phyloP scores from a whole-genome alignment of 768 basidiomycete genomes.

The Lactarius hatsudake region DNA sequence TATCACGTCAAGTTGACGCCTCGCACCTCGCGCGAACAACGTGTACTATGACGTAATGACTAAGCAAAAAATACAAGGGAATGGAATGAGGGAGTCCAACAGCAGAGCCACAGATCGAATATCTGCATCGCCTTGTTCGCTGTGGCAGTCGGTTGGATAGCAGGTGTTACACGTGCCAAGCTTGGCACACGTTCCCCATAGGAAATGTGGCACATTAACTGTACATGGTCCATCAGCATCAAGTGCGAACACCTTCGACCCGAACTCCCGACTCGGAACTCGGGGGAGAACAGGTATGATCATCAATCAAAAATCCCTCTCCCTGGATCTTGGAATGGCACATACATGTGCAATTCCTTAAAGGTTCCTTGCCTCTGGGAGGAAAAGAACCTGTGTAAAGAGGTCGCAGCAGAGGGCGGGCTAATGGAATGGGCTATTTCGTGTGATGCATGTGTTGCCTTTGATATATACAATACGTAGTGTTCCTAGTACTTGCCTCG shows the following conservation, averaged over 20 bases:
- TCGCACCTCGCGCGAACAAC: not conserved
- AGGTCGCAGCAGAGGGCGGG: not conserved
- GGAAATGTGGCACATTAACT: too few relatives aligned
- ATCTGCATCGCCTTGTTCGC: too few relatives aligned
- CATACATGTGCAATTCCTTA: not conserved
- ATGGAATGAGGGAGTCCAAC: not conserved
- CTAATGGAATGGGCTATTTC: not conserved
- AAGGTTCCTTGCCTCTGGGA: not conserved
- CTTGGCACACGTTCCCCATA: too few relatives aligned
- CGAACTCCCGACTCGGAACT: not conserved
- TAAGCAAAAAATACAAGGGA: not conserved
- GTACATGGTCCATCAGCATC: too few relatives aligned
- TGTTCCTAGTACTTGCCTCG: not conserved
- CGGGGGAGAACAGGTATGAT: not conserved
- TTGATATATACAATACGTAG: not conserved
- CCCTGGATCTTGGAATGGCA: not conserved
- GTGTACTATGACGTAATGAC: not conserved
- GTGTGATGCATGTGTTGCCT: not conserved
- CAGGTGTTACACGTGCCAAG: too few relatives aligned
- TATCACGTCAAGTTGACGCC: not conserved
- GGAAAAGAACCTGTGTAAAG: not conserved
- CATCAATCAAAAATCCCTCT: not conserved
- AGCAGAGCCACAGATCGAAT: not conserved
- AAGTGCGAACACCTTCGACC: not conserved
- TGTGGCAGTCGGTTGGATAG: too few relatives aligned